Percentiles rank a stretch among this genome's conserved stretches.
Conservation (phyloP, 768 basidiomycete genomes). For the Agrocybe pediades region DNA sequence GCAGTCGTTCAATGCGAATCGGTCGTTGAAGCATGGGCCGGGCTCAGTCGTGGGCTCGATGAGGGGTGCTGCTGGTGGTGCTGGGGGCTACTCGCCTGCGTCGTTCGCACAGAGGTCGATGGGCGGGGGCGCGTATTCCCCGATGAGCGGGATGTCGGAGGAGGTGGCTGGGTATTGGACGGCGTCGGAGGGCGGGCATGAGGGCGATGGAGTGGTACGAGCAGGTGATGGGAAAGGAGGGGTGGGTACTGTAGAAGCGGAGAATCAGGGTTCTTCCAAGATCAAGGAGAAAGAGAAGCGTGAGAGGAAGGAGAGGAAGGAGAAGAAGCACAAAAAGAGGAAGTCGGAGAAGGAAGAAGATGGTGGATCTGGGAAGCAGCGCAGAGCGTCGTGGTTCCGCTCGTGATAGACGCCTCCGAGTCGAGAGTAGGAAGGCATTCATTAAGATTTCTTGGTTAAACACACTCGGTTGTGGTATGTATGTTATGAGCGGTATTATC, state of each 20-base stretch:
- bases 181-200: not conserved
- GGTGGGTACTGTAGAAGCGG: not conserved
- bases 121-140: conserved; percentile 17
- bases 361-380: not conserved
- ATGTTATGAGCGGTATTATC: no score
- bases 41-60: not conserved
- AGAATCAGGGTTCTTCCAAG: no score
- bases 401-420: no score
- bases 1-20: conserved; percentile 15
- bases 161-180: conserved; percentile 18
- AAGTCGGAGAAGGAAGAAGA: not conserved
- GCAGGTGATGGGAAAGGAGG: not conserved
- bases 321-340: not conserved
- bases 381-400: not conserved
- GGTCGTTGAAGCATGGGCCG: not conserved
- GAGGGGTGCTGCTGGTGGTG: not conserved
- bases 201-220: not conserved
- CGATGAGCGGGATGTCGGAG: conserved; percentile 13
- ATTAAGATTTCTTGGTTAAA: no score
- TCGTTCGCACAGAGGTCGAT: no score
- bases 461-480: no score
- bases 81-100: no score
- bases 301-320: not conserved
- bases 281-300: not conserved
- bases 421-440: no score